Percentiles rank a stretch among this genome's conserved stretches.
Conservation (phyloP, 2,329 filamentous ascomycete genomes). For the Juglanconis sp. region DNA sequence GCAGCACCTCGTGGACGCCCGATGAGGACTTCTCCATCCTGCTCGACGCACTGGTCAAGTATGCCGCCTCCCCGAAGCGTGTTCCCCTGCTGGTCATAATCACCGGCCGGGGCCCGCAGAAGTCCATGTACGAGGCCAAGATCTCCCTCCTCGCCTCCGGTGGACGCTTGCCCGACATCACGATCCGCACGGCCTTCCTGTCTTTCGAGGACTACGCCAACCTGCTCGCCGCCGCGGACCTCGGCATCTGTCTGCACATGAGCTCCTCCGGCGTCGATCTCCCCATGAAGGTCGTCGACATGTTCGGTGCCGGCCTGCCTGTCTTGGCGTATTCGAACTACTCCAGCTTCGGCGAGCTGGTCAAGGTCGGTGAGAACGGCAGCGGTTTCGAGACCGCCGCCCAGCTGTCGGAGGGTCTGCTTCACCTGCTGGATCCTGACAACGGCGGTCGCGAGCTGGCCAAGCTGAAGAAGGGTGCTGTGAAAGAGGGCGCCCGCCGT, state of each 20-base stretch:
- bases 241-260: conserved; percentile 88
- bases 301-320: conserved; percentile 93
- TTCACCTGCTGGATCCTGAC: conserved; percentile 56
- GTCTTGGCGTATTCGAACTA: conserved; percentile 85
- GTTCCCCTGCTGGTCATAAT: conserved; percentile 82
- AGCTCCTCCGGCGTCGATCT: conserved; percentile 93
- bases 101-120: conserved; percentile 88
- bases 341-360: conserved; percentile 86
- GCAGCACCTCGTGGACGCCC: conserved; percentile 94
- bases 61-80: conserved; percentile 40
- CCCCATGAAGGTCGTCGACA: conserved; percentile 98
- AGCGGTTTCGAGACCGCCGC: conserved; percentile 73
- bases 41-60: conserved; percentile 74
- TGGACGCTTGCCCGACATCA: conserved; percentile 66
- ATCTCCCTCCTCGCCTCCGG: conserved; percentile 60
- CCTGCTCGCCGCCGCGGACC: conserved; percentile 78
- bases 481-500: conserved; percentile 68
- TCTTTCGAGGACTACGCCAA: conserved; percentile 79
- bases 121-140: conserved; percentile 66
- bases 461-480: conserved; percentile 64
- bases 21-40: conserved; percentile 93
- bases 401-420: conserved; percentile 62
- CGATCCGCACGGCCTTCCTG: conserved; percentile 80
- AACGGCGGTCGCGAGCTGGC: conserved; percentile 52
- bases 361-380: conserved; percentile 82